Base-by-base conservation (phyloP, 805 yeast species). In the Ascoidea tarda region DNA sequence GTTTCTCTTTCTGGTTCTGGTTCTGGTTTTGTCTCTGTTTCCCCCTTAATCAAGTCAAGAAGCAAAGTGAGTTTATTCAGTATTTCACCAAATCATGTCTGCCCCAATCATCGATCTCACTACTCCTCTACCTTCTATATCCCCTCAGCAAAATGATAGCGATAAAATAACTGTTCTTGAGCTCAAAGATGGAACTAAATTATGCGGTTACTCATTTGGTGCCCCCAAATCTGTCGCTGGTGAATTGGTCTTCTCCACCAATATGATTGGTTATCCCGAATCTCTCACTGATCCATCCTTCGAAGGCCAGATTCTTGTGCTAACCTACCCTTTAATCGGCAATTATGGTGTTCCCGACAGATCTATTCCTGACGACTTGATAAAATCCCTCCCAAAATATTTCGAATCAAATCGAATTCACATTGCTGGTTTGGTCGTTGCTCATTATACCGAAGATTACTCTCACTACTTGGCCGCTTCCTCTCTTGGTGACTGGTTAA, bases 261-360 rank as follows among this genome's bases (percentile, higher is more conserved):
- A 99, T 75, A 90, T 93, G 96, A 98, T 93, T 61, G 99, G 99
- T 57, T 93, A 93, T 69, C 99, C 98, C 47, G 99, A 93, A 71
- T 82, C 97, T 51, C 80, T 93, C 69, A 89, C 99, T 46, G 99
- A 93, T 71, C 99, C 99, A 56, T 93, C 98, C 48, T 93, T 93
- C 70, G 90, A 87, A 66, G 99, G 99, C 58, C 99, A 93, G 72
- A 91, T 93, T 64, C 74, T 93, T 67, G 97, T 93, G 58, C 86
- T 93, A 69, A 93, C 99, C 52, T 93, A 82, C 69, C 99, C 99
- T 32, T 76, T 93, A 62, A 96, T 93, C 51, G 99, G 99, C 67
- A 93, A 93, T 75, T 93, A 93, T 70, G 99, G 99, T 81, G 99
- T 93, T 53, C 99, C 99, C 57, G 96, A 88, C 68, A 82, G 91